Evolutionary conservation across 192 early-diverging fungal genomes (phyloP).

Genomic region (Backusella macrospora): DNA sequence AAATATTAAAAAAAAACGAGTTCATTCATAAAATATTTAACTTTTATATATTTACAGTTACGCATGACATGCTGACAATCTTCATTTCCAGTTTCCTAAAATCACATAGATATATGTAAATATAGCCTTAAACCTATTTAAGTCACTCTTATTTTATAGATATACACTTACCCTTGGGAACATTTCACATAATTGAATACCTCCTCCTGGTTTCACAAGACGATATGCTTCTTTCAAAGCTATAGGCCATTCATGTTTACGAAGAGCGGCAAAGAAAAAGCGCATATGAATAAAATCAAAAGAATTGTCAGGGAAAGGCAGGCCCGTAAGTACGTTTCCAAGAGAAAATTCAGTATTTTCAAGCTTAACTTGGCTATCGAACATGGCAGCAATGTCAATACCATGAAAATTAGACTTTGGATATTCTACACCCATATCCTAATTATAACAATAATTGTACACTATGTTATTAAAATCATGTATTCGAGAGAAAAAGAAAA

Average conservation of each 20-base stretch:
- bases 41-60: neutral
- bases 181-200: conserved; percentile 25
- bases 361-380: conserved; percentile 18
- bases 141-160: neutral
- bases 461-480: no score
- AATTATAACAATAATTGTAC: no score
- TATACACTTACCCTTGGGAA: conserved; percentile 2
- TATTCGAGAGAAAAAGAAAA: no score
- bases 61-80: neutral
- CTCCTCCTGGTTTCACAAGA: conserved; percentile 34
- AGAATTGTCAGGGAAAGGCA: conserved; percentile 34
- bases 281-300: conserved; percentile 39
- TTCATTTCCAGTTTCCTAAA: conserved; percentile 18
- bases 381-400: conserved; percentile 29
- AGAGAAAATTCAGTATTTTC: conserved; percentile 28
- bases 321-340: conserved; percentile 23
- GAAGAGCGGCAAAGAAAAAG: conserved; percentile 11
- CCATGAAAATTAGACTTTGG: conserved; percentile 27
- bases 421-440: conserved; percentile 27
- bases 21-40: neutral
- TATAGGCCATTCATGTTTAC: conserved; percentile 16
- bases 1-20: neutral
- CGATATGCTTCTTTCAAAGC: conserved; percentile 18
- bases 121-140: neutral
- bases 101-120: neutral